Evolutionary conservation across 225 moss, liverwort and hornwort genomes (phyloP).

Genomic region (Pseudisothecium myosuroides): DNA sequence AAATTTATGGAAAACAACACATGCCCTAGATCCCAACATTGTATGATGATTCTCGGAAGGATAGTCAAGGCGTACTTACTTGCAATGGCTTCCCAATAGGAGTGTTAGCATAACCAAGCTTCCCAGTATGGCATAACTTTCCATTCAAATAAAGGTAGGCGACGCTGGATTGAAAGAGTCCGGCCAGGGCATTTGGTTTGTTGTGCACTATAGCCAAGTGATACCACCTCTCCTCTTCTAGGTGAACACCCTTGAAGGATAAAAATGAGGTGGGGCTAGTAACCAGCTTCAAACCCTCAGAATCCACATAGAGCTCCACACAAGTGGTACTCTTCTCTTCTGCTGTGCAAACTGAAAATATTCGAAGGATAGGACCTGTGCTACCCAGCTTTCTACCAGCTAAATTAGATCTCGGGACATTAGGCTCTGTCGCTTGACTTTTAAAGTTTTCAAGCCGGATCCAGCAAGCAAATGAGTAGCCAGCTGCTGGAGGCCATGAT

Average conservation of each 20-base stretch:
- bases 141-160: conserved; percentile 95
- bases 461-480: conserved; percentile 98
- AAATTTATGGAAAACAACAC: background rate
- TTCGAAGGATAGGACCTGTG: conserved; percentile 47
- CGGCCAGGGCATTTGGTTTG: conserved; percentile 96
- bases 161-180: conserved; percentile 91
- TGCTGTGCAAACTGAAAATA: conserved; percentile 74
- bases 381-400: conserved; percentile 17
- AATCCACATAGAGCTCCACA: conserved; percentile 76
- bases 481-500: conserved; percentile 93
- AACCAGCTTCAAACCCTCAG: conserved; percentile 68
- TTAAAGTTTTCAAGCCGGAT: conserved; percentile 53
- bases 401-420: conserved; percentile 2
- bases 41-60: background rate
- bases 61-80: conserved; percentile 10
- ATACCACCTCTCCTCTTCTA: conserved; percentile 89
- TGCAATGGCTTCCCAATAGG: conserved; percentile 69
- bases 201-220: conserved; percentile 86
- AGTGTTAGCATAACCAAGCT: conserved; percentile 80
- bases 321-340: conserved; percentile 68
- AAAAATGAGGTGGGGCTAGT: conserved; percentile 85
- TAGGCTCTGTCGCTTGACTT: conserved; percentile 17
- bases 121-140: conserved; percentile 80
- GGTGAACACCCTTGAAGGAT: conserved; percentile 63
- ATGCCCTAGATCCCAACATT: background rate